Evolutionary conservation across 1,284 basidiomycete species (phyloP).

Genomic region (Rugosomyces carneus): DNA sequence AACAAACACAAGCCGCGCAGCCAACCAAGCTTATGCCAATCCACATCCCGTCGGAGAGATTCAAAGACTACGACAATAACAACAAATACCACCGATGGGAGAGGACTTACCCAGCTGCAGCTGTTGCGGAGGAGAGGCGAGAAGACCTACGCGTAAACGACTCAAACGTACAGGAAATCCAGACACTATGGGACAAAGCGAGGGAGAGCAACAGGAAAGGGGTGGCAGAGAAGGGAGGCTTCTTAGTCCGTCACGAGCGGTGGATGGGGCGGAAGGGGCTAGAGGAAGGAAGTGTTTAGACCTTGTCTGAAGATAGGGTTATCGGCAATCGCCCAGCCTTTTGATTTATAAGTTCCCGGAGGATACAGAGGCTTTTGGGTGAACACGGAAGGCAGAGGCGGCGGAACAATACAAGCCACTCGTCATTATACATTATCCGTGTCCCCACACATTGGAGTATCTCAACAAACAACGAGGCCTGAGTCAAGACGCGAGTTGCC

Average conservation of each 20-base stretch:
- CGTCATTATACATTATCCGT: too few relatives aligned
- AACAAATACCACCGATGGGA: too few relatives aligned
- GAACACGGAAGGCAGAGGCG: slow-evolving; percentile 12
- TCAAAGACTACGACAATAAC: too few relatives aligned
- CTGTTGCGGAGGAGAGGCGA: slow-evolving; percentile 51
- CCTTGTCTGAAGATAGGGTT: not conserved
- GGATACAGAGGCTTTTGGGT: not conserved
- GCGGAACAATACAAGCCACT: not conserved
- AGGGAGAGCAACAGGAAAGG: too few relatives aligned
- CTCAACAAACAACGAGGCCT: too few relatives aligned
- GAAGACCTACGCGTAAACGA: slow-evolving; percentile 39
- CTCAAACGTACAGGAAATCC: slow-evolving; percentile 21
- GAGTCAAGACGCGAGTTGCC: too few relatives aligned
- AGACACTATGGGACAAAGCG: too few relatives aligned
- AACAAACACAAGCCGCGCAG: not conserved
- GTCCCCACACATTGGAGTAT: too few relatives aligned
- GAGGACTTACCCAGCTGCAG: slow-evolving; percentile 49
- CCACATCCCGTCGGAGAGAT: not conserved
- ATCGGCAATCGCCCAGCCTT: slow-evolving; percentile 22
- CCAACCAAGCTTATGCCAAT: not conserved
- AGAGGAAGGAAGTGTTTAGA: not conserved
- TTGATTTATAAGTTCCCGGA: slow-evolving; percentile 25
- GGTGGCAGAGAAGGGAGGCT: too few relatives aligned
- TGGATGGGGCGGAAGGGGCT: slow-evolving; percentile 2
- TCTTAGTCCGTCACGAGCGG: too few relatives aligned